A percentile compares a stretch with the other conserved stretches of the same genome.
Evolutionary conservation across 2,329 filamentous ascomycete genomes (phyloP).

Genomic region (Aspergillus brasiliensis): DNA sequence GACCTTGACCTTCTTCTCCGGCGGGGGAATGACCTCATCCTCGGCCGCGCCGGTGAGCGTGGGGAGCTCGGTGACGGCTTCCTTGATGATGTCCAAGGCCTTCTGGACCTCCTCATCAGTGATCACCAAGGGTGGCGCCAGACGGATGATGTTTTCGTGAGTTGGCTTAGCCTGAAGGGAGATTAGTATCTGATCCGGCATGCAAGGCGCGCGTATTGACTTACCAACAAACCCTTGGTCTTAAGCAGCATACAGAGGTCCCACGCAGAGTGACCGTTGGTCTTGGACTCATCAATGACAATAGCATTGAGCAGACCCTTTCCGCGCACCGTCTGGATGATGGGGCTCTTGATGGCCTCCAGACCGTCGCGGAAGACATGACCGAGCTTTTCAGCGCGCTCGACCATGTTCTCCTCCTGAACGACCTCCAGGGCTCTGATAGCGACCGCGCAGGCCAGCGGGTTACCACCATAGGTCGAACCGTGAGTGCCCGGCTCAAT

Average conservation of each 20-base stretch:
- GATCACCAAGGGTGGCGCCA: constrained; percentile 95
- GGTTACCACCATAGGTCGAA: constrained; percentile 98
- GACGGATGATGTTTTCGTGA: constrained; percentile 96
- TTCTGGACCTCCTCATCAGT: constrained; percentile 80
- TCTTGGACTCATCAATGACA: constrained; percentile 87
- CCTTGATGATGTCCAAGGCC: constrained; percentile 76
- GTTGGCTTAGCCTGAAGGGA: constrained; percentile 84
- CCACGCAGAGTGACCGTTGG: constrained; percentile 87
- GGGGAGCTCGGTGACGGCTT: constrained; percentile 80
- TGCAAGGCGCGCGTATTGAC: constrained; percentile 32
- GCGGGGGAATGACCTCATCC: constrained; percentile 57
- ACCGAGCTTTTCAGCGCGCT: constrained; percentile 78
- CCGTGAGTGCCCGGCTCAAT: constrained; percentile 96
- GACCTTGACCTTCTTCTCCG: constrained; percentile 65
- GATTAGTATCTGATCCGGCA: background rate
- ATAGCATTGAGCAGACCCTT: constrained; percentile 96
- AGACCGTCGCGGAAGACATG: constrained; percentile 81
- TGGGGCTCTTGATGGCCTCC: constrained; percentile 71
- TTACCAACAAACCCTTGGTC: constrained; percentile 87
- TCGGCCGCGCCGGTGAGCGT: constrained; percentile 60
- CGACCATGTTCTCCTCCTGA: constrained; percentile 84
- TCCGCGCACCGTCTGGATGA: constrained; percentile 81
- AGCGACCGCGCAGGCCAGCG: constrained; percentile 89
- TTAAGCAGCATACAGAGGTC: constrained; percentile 95
- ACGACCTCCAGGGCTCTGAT: constrained; percentile 94